A percentile compares a stretch with the other conserved stretches of the same genome.
phyloP scores from a whole-genome alignment of 2,329 filamentous ascomycete genomes.

The Taxawa tesnikishii region DNA sequence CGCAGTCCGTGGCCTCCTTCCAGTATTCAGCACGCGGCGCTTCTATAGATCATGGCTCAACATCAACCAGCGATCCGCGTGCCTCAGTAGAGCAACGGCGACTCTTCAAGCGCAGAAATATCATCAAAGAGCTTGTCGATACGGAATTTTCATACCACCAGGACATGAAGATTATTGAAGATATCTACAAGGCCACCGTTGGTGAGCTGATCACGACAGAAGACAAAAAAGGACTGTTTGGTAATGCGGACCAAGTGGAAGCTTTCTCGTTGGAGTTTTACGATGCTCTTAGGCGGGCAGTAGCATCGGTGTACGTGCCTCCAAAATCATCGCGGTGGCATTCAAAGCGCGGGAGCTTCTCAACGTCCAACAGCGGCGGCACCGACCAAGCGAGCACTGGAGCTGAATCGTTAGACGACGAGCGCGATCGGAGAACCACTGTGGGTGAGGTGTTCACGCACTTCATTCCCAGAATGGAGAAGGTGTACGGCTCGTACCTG shows the following conservation, averaged over 20 bases:
- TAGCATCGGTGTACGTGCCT: slow-evolving; percentile 66
- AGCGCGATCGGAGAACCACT: slow-evolving; percentile 46
- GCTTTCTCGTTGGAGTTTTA: slow-evolving; percentile 73
- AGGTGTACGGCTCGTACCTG: slow-evolving; percentile 52
- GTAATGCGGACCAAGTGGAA: slow-evolving; percentile 84
- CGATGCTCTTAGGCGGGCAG: slow-evolving; percentile 66
- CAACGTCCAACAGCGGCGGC: slow-evolving; percentile 25
- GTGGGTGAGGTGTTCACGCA: slow-evolving; percentile 48
- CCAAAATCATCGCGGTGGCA: slow-evolving; percentile 41
- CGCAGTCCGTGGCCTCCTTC: slow-evolving; percentile 22
- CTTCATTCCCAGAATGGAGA: slow-evolving; percentile 47
- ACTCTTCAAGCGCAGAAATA: slow-evolving; percentile 67
- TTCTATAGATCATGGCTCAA: slow-evolving; percentile 9
- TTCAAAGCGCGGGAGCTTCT: slow-evolving; percentile 38
- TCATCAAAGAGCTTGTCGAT: slow-evolving; percentile 84
- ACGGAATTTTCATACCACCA: slow-evolving; percentile 85
- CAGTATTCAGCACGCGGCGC: slow-evolving; percentile 10
- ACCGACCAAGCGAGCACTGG: slow-evolving; percentile 16
- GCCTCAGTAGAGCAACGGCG: slow-evolving; percentile 44
- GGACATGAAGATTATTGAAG: slow-evolving; percentile 94
- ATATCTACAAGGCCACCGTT: slow-evolving; percentile 86
- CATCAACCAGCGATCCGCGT: slow-evolving; percentile 10
- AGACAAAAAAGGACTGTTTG: slow-evolving; percentile 82
- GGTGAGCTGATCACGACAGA: slow-evolving; percentile 68
- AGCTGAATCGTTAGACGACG: slow-evolving; percentile 33